These are phyloP conservation scores for Aspergillus thermomutatus DNA, from an alignment of 2,329 filamentous ascomycete genomes.

Conservation along the genomic window DNA sequence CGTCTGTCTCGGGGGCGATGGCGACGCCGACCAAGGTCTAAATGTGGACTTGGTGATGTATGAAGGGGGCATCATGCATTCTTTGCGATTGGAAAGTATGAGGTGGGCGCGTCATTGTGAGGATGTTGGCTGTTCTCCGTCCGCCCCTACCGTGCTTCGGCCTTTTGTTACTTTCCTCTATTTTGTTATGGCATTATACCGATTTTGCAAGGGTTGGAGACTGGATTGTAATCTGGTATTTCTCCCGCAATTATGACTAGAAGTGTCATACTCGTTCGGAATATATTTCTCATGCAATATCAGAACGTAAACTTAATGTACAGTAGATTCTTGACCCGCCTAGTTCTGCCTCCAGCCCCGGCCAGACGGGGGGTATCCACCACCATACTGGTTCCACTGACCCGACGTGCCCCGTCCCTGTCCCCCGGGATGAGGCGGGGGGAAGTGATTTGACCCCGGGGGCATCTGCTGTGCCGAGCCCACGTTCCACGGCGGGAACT, in stretches of 20 bases:
- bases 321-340: not conserved
- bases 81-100: not conserved
- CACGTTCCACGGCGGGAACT: constrained; percentile 21
- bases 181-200: not conserved
- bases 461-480: constrained; percentile 26
- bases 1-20: not conserved
- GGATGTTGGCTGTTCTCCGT: not conserved
- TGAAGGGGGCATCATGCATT: not conserved
- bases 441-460: constrained; percentile 31
- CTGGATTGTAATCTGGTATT: not conserved
- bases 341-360: not conserved
- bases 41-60: not conserved
- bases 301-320: not conserved
- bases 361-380: constrained; percentile 3
- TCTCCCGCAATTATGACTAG: not conserved
- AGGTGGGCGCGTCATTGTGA: too few species aligned
- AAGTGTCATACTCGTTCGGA: not conserved
- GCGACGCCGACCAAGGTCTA: not conserved
- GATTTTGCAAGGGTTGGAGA: not conserved
- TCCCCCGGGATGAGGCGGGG: constrained; percentile 27
- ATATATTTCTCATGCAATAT: not conserved
- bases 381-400: constrained; percentile 13
- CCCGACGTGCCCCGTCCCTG: constrained; percentile 13
- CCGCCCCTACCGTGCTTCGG: not conserved
- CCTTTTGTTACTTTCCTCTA: not conserved